Conservation (phyloP, 2,329 filamentous ascomycete species). For the Shiraia bambusicola region DNA sequence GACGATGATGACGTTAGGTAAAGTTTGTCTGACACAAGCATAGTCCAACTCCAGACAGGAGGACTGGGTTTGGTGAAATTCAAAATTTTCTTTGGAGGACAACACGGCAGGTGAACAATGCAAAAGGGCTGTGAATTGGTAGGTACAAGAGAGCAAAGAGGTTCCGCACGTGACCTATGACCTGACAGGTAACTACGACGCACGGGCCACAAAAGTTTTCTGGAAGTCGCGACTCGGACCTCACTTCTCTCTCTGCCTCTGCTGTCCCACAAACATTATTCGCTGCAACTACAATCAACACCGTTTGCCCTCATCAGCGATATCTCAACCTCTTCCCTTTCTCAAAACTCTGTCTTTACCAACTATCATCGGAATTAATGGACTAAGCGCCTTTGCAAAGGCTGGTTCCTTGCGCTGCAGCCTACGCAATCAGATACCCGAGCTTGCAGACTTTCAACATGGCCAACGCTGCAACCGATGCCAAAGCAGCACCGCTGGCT, state of each 20-base stretch:
- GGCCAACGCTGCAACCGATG: conserved; percentile 29
- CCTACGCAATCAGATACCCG: conserved; percentile 18
- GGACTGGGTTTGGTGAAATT: background rate
- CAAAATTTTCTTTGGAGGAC: too few relatives aligned
- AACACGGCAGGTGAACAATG: too few relatives aligned
- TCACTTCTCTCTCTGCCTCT: conserved; percentile 12
- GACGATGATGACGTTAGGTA: conserved; percentile 10
- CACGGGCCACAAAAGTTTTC: conserved; percentile 11
- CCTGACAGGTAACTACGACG: background rate
- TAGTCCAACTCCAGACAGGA: background rate
- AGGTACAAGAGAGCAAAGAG: background rate
- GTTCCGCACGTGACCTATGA: conserved; percentile 10
- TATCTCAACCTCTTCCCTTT: background rate
- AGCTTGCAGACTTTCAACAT: conserved; percentile 27
- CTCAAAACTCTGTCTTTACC: background rate
- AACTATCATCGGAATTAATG: conserved; percentile 18
- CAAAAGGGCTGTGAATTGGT: too few relatives aligned
- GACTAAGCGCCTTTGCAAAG: conserved; percentile 17
- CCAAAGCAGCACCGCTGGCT: conserved; percentile 37
- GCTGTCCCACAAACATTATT: conserved; percentile 15
- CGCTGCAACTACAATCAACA: conserved; percentile 8
- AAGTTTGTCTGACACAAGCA: too few relatives aligned
- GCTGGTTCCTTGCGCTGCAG: conserved; percentile 22
- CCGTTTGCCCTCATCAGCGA: conserved; percentile 6
- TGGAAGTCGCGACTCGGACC: conserved; percentile 19